Evolutionary conservation across 2,329 filamentous ascomycete species (phyloP), one percentile per base, ranked within the genome.

Genomic region (Acephala macrosclerotiorum): DNA sequence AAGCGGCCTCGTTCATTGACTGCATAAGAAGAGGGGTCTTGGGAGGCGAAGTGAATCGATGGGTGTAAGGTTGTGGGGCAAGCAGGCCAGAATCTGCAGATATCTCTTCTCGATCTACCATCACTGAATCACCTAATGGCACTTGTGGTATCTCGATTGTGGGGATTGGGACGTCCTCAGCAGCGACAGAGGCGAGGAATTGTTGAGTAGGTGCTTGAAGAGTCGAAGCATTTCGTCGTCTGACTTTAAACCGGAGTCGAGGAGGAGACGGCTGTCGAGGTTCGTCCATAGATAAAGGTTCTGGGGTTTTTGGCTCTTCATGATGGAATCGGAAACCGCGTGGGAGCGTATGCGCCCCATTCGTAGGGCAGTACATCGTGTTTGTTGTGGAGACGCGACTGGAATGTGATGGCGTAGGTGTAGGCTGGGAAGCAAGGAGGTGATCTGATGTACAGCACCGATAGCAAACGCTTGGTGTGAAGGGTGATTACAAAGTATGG

Each of bases 111-210:
- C 63, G 33, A 62, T 75, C 75, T 29, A 61, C 49, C 72, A 74
- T 76, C 16, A 71, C 71, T 9, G 56, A 62, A 66, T 75, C 74
- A 56, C 69, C 70, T 18, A 55, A 33, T 64, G 79, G 76, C 36
- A 75, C 68, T 47, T 82, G 80, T 59, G 85, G 83, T 67, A 85
- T 81, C 76, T 90, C 88, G 63, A 90, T 89, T 75, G 87, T 89
- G 16, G 87, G 88, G 60, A 90, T 84, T 26, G 87, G 86, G 3
- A 89, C 80, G 74, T 90, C 88, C 66, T 87, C 88, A 20, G 87
- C 87, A 53, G 86, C 87, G 64, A 90, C 88, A 3, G 87, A 89
- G 2, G 87, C 87, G n/a, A 90, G 82, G 72, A 90, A 90, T 59
- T 90, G 86, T 72, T 88, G 82, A 1, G 88, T 90, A 1, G 88